A percentile compares a stretch with the other conserved stretches of the same genome.
Evolutionary conservation across 768 basidiomycete species (phyloP).

Genomic region (Tylopilus rubrobrunneus): DNA sequence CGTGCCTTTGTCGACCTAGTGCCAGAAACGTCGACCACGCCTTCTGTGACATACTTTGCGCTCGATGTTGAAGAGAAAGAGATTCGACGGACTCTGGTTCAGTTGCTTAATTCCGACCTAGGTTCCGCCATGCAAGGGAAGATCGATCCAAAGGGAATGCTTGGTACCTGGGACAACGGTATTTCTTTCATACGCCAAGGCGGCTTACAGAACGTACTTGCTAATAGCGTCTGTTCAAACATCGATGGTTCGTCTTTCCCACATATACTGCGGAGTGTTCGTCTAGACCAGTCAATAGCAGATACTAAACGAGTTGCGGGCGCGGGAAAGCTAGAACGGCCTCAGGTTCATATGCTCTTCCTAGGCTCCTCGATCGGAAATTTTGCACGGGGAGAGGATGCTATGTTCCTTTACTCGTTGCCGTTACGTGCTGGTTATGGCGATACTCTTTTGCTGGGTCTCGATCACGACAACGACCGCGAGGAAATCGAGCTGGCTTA

Average conservation of each 20-base stretch:
- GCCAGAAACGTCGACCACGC: constrained; percentile 35
- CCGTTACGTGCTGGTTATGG: constrained; percentile 71
- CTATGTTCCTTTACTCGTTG: constrained; percentile 69
- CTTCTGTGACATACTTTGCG: constrained; percentile 83
- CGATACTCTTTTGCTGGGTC: constrained; percentile 86
- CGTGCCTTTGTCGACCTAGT: constrained; percentile 61
- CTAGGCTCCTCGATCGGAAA: constrained; percentile 94
- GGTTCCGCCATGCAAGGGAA: constrained; percentile 64
- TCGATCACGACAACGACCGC: constrained; percentile 78
- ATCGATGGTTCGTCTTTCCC: too few relatives aligned
- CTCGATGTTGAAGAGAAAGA: constrained; percentile 90
- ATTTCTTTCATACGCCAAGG: constrained; percentile 67
- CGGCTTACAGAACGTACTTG: constrained; percentile 14
- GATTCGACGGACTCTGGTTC: constrained; percentile 64
- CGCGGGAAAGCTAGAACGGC: constrained; percentile 36
- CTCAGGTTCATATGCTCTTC: constrained; percentile 81
- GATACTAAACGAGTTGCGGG: constrained; percentile 19
- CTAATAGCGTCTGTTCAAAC: constrained; percentile 3
- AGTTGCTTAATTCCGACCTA: constrained; percentile 60
- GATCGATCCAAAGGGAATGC: constrained; percentile 77
- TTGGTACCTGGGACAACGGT: constrained; percentile 90
- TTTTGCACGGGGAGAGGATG: constrained; percentile 68
- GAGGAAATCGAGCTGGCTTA: constrained; percentile 80
- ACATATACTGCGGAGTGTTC: background rate
- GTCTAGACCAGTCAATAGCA: constrained; percentile 33